Evolutionary conservation across 1,284 basidiomycete genomes (phyloP), one percentile per base, ranked within the genome.

Genomic region (Ceratobasidium sp.): DNA sequence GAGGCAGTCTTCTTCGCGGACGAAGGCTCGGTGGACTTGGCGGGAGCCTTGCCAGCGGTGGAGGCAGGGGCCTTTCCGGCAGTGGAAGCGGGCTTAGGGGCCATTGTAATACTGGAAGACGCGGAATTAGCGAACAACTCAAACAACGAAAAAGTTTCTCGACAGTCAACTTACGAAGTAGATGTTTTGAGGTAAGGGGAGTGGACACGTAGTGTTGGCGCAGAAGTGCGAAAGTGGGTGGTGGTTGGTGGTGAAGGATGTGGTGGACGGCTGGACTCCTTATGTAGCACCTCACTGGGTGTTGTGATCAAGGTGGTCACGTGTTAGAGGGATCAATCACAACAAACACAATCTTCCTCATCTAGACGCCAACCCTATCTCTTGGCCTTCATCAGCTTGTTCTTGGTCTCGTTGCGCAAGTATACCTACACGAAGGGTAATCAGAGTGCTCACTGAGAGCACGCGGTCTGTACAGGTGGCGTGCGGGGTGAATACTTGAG

Each of bases 1-100:
- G 87, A 81, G 53, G 88, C 87, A 1, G 90, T 86, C 69, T 72
- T 72, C 56, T 72, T 72, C 22, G 69, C 69, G 9, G 56, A 60
- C 1, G 44, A 47, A 17, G 69, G 56, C 54, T 72, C 69, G 11
- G 57, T 31, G 64, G 75, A 75, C 82, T 93, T 93, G 51, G 91
- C 90, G 93, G 94, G 93, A 45, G 91, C 92, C 84, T 94, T 94
- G 79, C 91, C 91, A 78, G 92, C 92, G 67, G 79, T 79, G 75
- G 79, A 81, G 65, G 79, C 78, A 77, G 84, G 80, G 80, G 77
- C 75, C 63, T 76, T 62, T 27, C 76, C 75, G 65, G 77, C 74
- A 79, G 93, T 92, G 66, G 92, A 93, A 79, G 91, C 88, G 80
- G 93, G 92, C 88, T 93, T 93, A 60, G 93, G 90, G 48, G 90